Conservation (phyloP, 768 basidiomycete genomes). For the Leccinum obscurum region DNA sequence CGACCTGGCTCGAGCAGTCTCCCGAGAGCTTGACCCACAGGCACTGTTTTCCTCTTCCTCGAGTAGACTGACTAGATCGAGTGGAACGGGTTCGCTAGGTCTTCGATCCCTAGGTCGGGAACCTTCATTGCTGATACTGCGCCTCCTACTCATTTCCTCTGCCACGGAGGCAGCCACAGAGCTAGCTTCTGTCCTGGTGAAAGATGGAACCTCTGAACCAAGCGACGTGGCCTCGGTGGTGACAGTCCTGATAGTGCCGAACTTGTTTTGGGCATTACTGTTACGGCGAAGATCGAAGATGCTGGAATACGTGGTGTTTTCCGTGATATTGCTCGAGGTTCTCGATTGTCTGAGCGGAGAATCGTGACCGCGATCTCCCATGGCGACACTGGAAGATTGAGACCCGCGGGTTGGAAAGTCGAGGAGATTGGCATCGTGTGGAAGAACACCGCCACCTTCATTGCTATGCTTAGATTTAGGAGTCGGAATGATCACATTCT, state of each 20-base stretch:
- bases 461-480: slow-evolving; percentile 36
- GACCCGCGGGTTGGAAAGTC: slow-evolving; percentile 35
- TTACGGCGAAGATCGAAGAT: slow-evolving; percentile 53
- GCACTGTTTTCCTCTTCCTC: slow-evolving; percentile 65
- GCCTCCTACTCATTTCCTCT: slow-evolving; percentile 42
- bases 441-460: slow-evolving; percentile 8
- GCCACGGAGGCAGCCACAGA: slow-evolving; percentile 51
- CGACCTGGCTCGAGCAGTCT: slow-evolving; percentile 25
- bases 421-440: slow-evolving; percentile 25
- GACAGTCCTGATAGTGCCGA: slow-evolving; percentile 78
- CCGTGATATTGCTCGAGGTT: slow-evolving; percentile 61
- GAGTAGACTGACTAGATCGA: slow-evolving; percentile 65
- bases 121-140: slow-evolving; percentile 26
- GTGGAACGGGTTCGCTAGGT: slow-evolving; percentile 58
- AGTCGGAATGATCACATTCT: slow-evolving; percentile 36
- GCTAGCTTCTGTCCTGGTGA: slow-evolving; percentile 65
- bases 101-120: slow-evolving; percentile 53
- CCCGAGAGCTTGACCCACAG: slow-evolving; percentile 47
- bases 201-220: slow-evolving; percentile 57
- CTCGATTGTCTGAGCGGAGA: slow-evolving; percentile 57
- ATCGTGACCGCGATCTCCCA: slow-evolving; percentile 34
- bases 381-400: slow-evolving; percentile 36
- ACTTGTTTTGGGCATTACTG: slow-evolving; percentile 54
- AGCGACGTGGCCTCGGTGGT: slow-evolving; percentile 79
- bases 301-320: slow-evolving; percentile 58